Conservation (phyloP, 306 rosid genomes). For the Quercus rubra region DNA sequence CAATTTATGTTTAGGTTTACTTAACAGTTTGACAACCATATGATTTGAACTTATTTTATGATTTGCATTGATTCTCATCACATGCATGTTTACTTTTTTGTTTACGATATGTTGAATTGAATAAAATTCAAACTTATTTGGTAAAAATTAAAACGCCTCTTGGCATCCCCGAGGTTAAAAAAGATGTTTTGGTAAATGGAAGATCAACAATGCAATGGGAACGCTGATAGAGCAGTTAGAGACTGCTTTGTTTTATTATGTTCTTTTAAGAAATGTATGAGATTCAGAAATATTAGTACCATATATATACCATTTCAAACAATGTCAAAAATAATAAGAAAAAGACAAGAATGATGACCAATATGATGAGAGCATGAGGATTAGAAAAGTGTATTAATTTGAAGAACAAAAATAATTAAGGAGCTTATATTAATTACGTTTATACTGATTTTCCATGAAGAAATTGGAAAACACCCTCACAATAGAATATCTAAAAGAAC, state of each 20-base stretch:
- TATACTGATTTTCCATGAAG: background rate
- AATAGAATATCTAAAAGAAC: background rate
- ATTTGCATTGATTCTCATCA: too few species aligned
- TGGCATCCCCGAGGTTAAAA: slow-evolving; percentile 18
- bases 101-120: background rate
- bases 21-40: too few species aligned
- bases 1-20: too few species aligned
- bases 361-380: slow-evolving; percentile 15
- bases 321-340: slow-evolving; percentile 32
- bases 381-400: background rate
- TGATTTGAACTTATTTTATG: too few species aligned
- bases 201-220: slow-evolving; percentile 24
- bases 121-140: background rate
- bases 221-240: slow-evolving; percentile 43
- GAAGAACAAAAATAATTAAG: slow-evolving; percentile 17
- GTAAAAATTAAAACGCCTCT: background rate
- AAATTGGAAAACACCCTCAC: background rate
- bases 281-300: slow-evolving; percentile 4
- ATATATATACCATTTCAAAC: background rate
- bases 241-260: slow-evolving; percentile 11
- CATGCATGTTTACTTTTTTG: background rate
- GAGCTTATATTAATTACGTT: slow-evolving; percentile 10
- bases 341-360: slow-evolving; percentile 50
- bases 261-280: slow-evolving; percentile 16
- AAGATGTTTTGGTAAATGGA: slow-evolving; percentile 32